Conservation (phyloP, 192 early-diverging fungal genomes). For the Chytriomyces confervae region DNA sequence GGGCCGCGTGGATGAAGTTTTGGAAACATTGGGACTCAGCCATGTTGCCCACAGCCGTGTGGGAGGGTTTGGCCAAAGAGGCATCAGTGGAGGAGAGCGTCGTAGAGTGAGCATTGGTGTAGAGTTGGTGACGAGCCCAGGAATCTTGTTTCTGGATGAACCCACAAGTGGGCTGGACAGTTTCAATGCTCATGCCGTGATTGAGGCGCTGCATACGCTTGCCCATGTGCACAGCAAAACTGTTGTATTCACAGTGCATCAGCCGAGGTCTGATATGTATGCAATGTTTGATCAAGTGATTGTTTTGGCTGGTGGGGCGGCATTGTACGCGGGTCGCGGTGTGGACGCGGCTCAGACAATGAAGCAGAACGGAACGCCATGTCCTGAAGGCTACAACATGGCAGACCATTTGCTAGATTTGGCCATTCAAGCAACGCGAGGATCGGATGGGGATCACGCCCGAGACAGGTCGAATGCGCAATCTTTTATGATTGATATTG, state of each 20-base stretch:
- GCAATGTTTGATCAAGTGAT: slow-evolving; percentile 83
- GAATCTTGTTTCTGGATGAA: slow-evolving; percentile 61
- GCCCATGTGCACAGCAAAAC: slow-evolving; percentile 66
- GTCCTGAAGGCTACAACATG: slow-evolving; percentile 73
- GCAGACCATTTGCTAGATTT: slow-evolving; percentile 76
- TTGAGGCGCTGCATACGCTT: slow-evolving; percentile 66
- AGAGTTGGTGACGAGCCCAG: slow-evolving; percentile 60
- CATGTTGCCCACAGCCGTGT: slow-evolving; percentile 63
- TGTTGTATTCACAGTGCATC: slow-evolving; percentile 82
- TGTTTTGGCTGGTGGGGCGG: slow-evolving; percentile 68
- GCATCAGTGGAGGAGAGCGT: slow-evolving; percentile 62
- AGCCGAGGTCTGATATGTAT: slow-evolving; percentile 84
- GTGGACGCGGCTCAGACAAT: slow-evolving; percentile 54
- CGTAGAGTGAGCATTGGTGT: slow-evolving; percentile 63
- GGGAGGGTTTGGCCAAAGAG: slow-evolving; percentile 40
- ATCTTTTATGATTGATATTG: slow-evolving; percentile 20
- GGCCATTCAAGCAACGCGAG: slow-evolving; percentile 24
- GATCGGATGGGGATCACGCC: neutral
- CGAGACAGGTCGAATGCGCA: slow-evolving; percentile 2
- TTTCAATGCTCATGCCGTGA: slow-evolving; percentile 66
- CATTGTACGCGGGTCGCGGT: slow-evolving; percentile 67
- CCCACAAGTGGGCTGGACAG: slow-evolving; percentile 62
- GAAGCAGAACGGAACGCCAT: slow-evolving; percentile 59
- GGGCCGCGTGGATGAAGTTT: slow-evolving; percentile 69
- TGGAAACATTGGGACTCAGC: slow-evolving; percentile 69